These are phyloP conservation scores for Metschnikowia hibisci DNA, from an alignment of 805 yeast genomes.

Conservation along the genomic window DNA sequence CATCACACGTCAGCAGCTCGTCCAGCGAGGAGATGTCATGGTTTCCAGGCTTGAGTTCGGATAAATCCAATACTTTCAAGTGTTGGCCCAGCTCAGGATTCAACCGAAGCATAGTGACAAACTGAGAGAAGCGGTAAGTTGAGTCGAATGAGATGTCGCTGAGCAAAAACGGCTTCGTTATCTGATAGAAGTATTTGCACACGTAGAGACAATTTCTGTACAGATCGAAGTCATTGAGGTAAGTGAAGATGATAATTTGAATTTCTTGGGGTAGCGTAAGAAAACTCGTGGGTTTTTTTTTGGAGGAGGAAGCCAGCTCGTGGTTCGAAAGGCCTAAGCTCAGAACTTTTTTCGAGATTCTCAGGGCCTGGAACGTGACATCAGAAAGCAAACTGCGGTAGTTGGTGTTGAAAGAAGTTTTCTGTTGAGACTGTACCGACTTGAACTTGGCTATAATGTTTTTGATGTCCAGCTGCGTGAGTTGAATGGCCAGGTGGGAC, in stretches of 20 bases:
- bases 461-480: conserved; percentile 33
- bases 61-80: conserved; percentile 58
- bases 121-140: conserved; percentile 77
- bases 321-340: conserved; percentile 3
- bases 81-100: conserved; percentile 52
- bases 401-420: conserved; percentile 38
- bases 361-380: conserved; percentile 40
- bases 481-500: conserved; percentile 40
- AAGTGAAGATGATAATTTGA: conserved; percentile 32
- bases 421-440: conserved; percentile 15
- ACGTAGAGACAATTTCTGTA: conserved; percentile 44
- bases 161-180: conserved; percentile 56
- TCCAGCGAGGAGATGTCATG: conserved; percentile 16
- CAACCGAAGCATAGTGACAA: conserved; percentile 61
- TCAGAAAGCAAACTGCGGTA: conserved; percentile 47
- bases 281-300: conserved; percentile 12
- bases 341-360: conserved; percentile 33
- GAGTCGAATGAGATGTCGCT: conserved; percentile 53
- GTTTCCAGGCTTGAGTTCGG: conserved; percentile 39
- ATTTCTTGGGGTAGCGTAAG: conserved; percentile 43
- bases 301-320: not conserved
- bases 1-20: conserved; percentile 9
- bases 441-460: conserved; percentile 17
- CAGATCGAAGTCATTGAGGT: conserved; percentile 36
- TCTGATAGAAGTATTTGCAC: conserved; percentile 45